Base-by-base conservation (phyloP, 2,329 filamentous ascomycete genomes). In the Tolypocladium guangdongense region DNA sequence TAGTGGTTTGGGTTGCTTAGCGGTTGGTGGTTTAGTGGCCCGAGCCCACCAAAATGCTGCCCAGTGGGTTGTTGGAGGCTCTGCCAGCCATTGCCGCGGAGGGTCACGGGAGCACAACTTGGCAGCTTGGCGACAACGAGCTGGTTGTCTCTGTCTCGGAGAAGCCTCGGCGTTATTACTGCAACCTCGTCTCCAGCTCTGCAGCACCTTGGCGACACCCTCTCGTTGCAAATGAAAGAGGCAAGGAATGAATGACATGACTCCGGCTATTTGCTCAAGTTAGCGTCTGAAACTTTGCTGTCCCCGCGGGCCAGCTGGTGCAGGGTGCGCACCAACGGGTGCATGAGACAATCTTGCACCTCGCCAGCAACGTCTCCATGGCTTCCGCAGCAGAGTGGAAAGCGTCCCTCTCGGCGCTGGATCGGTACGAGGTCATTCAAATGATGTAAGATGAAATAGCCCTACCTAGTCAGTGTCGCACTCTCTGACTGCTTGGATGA, bases 361-460 rank as follows among this genome's bases (percentile, higher is more conserved):
- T 14, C 38, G 14, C 10, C n/a, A 2, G 3, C 43, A 6, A 10
- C 12, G 6, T 10, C 43, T 7, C 27, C 22, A 57, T 60, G 56
- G 36, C 51, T 12, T 41, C 57, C 4, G 38, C 53, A 12, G 14
- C 57, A 3, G 65, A 67, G 36, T 85, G 82, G 82, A 78, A 72
- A 60, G 64, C 64, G 24, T 67, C 68, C 3, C 66, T 86, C 54
- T 76, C 77, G 11, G 82, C 82, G 37, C 74, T 78, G 14, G 78
- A 83, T 52, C 75, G 86, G 53, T 82, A 86, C 65, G 77, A 79
- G 53, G 79, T 76, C 55, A 82, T 88, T 50, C 76, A 85, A 59
- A 77, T 72, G 54, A 65, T 71, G 69, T 69, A 60, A 57, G 59
- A 4, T 2, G 30, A 30, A 30, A 3, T 38, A 47, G 4, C 49